These are phyloP conservation scores for Zancudomyces culisetae DNA, from an alignment of 371 early-diverging fungal genomes.

Conservation along the genomic window DNA sequence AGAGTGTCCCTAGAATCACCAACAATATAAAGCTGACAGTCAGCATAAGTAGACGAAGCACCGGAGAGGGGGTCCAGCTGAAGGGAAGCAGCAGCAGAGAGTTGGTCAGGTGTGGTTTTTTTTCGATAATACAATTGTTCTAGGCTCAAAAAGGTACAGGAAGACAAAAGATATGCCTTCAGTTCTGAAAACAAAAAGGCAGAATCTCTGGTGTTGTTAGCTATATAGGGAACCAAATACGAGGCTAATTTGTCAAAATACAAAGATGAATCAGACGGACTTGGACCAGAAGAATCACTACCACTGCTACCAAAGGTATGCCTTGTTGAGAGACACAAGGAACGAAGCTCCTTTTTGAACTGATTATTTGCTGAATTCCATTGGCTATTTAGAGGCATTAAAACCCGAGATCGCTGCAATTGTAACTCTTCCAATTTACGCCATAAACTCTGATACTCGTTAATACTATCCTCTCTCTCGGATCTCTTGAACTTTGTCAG, in stretches of 20 bases:
- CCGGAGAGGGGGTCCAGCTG: background rate
- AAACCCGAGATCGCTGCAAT: background rate
- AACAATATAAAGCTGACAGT: background rate
- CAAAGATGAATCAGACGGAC: background rate
- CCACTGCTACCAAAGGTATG: background rate
- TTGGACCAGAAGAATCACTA: background rate
- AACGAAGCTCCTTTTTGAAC: background rate
- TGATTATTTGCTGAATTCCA: background rate
- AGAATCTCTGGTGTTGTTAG: background rate
- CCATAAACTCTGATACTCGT: background rate
- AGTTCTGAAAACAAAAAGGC: background rate
- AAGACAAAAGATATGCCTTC: too few relatives aligned
- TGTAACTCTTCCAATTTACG: background rate
- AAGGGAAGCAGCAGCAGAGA: background rate
- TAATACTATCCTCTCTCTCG: too few relatives aligned
- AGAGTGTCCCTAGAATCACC: background rate
- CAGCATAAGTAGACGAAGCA: background rate
- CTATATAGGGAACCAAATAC: background rate
- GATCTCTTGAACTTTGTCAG: too few relatives aligned
- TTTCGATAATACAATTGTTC: too few relatives aligned
- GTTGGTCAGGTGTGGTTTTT: background rate
- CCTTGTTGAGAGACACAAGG: background rate
- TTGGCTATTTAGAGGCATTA: background rate
- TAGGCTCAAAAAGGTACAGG: too few relatives aligned
- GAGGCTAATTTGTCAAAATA: background rate